A percentile compares a stretch with the other conserved stretches of the same genome.
These are phyloP conservation scores for Moricandia moricandioides DNA, from an alignment of 345 rosid species.

Conservation along the genomic window DNA sequence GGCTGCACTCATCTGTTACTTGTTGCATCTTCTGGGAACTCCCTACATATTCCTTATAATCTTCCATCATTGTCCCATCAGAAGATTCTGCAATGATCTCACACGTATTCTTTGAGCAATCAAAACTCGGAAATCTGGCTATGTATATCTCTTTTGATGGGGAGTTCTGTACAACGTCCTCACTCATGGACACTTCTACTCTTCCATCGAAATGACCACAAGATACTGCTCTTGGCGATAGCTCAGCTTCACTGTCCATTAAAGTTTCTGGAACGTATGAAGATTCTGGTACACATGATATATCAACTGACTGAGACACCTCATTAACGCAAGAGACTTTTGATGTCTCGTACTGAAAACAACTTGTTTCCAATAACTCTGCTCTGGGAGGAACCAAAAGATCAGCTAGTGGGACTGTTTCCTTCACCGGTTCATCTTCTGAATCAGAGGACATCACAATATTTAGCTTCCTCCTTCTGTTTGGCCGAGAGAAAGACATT, in stretches of 20 bases:
- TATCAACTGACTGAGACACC: no score
- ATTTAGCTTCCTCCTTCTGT: neutral
- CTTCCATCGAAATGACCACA: conserved; percentile 41
- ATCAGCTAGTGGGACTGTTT: conserved; percentile 31
- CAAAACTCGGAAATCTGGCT: conserved; percentile 33
- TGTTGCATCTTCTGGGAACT: conserved; percentile 44
- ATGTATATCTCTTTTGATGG: conserved; percentile 41
- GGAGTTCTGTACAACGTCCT: conserved; percentile 30
- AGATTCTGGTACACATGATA: no score
- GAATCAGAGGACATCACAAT: conserved; percentile 76
- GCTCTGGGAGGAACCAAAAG: conserved; percentile 20
- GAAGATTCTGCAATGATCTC: conserved; percentile 45
- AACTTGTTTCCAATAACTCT: no score
- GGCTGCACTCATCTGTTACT: conserved; percentile 74
- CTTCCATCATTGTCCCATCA: conserved; percentile 44
- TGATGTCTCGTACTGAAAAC: conserved; percentile 37
- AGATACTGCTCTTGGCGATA: conserved; percentile 43
- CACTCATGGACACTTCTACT: conserved; percentile 49
- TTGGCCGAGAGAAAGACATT: conserved; percentile 40
- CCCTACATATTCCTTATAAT: conserved; percentile 42
- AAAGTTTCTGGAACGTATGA: conserved; percentile 55
- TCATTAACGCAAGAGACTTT: neutral
- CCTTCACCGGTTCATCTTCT: conserved; percentile 59
- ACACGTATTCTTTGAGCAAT: conserved; percentile 26
- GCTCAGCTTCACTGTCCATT: conserved; percentile 47